A percentile compares a stretch with the other conserved stretches of the same genome.
Evolutionary conservation across 116 monocot species (phyloP).

Genomic region (Cymodocea nodosa): DNA sequence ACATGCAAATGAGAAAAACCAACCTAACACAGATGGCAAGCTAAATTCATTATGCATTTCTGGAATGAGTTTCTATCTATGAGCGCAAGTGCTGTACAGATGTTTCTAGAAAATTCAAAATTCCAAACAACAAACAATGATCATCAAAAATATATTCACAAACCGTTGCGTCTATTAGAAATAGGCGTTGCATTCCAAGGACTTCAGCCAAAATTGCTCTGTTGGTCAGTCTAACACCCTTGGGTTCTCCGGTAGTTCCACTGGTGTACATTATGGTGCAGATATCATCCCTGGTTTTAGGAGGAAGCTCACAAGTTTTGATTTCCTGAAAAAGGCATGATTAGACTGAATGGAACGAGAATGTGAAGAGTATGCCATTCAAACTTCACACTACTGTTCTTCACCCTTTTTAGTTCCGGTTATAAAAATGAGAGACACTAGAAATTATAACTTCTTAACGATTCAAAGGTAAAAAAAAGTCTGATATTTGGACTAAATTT

Average conservation of each 20-base stretch:
- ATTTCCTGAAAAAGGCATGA: slow-evolving; percentile 26
- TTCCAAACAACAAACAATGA: neutral
- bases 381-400: too few species aligned
- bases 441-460: too few species aligned
- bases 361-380: too few species aligned
- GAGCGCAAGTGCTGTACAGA: too few species aligned
- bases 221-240: slow-evolving; percentile 77
- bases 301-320: slow-evolving; percentile 27
- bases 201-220: slow-evolving; percentile 10
- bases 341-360: too few species aligned
- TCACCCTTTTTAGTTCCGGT: too few species aligned
- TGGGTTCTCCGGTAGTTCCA: slow-evolving; percentile 97
- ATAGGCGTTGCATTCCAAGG: slow-evolving; percentile 39
- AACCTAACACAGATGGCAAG: slow-evolving; percentile 19
- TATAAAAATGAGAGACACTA: too few species aligned
- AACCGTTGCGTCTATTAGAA: slow-evolving; percentile 76
- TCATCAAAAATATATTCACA: neutral
- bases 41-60: slow-evolving; percentile 1
- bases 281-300: slow-evolving; percentile 47
- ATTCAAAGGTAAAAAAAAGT: too few species aligned
- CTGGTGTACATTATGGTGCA: slow-evolving; percentile 97
- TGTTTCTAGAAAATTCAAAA: too few species aligned
- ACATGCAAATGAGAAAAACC: too few species aligned
- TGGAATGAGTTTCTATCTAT: too few species aligned
- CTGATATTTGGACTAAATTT: too few species aligned